Conservation (phyloP, 257 asterid species). For the Capsicum rhomboideum region DNA sequence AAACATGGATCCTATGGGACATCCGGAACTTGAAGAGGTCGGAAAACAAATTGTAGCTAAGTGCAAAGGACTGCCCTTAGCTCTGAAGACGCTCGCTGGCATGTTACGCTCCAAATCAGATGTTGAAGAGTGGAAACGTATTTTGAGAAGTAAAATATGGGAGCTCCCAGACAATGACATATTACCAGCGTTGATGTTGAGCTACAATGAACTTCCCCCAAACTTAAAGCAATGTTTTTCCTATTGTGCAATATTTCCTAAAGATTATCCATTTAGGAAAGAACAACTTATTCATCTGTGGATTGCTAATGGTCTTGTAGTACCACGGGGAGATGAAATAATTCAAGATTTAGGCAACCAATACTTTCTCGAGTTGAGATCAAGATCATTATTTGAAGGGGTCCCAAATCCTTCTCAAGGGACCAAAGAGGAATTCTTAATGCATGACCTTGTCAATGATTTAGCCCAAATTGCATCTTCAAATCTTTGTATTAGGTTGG, state of each 20-base stretch:
- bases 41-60: no score
- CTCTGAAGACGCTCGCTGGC: no score
- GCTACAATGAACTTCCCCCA: slow-evolving; percentile 18
- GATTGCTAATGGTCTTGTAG: neutral
- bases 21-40: no score
- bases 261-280: slow-evolving; percentile 5
- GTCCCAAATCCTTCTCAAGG: neutral
- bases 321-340: no score
- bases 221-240: slow-evolving; percentile 13
- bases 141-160: no score
- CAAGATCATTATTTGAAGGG: neutral
- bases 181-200: slow-evolving; percentile 5
- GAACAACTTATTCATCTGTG: slow-evolving; percentile 3
- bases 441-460: slow-evolving; percentile 10
- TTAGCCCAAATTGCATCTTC: neutral
- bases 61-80: no score
- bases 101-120: no score
- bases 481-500: neutral
- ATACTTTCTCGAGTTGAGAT: neutral
- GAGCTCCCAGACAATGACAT: neutral
- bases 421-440: neutral
- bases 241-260: slow-evolving; percentile 19
- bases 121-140: no score
- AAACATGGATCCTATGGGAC: no score
- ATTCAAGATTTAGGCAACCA: neutral